A percentile compares a stretch with the other conserved stretches of the same genome.
These are phyloP conservation scores for Salix arbutifolia DNA, from an alignment of 345 rosid species.

Conservation along the genomic window DNA sequence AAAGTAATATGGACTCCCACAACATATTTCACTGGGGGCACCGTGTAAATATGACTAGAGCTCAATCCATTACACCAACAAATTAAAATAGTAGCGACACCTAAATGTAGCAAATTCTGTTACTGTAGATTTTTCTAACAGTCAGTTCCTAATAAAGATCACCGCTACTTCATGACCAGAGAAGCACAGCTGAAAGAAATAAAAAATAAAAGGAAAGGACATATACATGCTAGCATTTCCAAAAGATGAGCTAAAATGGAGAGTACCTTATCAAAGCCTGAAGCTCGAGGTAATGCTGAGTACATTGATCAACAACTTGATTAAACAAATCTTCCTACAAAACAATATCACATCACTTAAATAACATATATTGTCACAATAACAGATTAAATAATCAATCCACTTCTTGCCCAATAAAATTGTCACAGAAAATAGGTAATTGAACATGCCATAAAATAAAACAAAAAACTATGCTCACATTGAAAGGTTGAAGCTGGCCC, in stretches of 20 bases:
- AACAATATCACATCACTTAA: background rate
- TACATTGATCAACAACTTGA: slow-evolving; percentile 29
- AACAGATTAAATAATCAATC: background rate
- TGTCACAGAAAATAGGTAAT: background rate
- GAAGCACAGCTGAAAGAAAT: background rate
- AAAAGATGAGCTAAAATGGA: background rate
- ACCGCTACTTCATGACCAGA: too few relatives aligned
- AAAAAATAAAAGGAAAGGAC: background rate
- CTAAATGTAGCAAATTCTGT: background rate
- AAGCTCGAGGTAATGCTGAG: slow-evolving; percentile 26
- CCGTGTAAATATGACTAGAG: background rate
- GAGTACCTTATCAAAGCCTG: slow-evolving; percentile 27
- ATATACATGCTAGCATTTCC: background rate
- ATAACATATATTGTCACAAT: background rate
- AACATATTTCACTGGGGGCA: background rate
- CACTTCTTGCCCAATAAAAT: background rate
- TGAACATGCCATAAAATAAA: background rate
- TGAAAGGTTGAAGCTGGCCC: slow-evolving; percentile 32
- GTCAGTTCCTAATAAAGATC: too few relatives aligned
- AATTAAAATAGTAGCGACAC: background rate
- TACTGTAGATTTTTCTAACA: too few relatives aligned
- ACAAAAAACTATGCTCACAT: slow-evolving; percentile 12
- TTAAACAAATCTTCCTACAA: slow-evolving; percentile 28
- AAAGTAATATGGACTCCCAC: background rate
- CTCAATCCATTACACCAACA: background rate